Percentiles rank a stretch among this genome's conserved stretches.
Evolutionary conservation across 164 flowering plant species (phyloP).

Genomic region (Santalum album): DNA sequence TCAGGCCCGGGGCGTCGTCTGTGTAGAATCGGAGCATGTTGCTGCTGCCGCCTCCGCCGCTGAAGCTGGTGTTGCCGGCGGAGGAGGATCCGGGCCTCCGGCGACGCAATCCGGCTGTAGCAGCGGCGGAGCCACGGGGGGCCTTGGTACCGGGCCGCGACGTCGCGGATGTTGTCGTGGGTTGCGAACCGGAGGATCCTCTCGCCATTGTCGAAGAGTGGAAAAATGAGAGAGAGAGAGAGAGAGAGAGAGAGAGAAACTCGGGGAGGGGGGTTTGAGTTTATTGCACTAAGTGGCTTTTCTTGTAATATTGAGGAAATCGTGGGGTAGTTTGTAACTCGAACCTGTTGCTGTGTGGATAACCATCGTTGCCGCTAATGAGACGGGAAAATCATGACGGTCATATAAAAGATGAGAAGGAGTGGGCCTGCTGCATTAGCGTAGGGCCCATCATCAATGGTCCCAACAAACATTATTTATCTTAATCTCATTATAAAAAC

Average conservation of each 20-base stretch:
- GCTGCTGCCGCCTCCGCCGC: slow-evolving; percentile 33
- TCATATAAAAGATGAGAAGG: no score
- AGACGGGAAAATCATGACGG: no score
- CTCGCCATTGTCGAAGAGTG: slow-evolving; percentile 35
- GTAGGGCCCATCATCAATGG: no score
- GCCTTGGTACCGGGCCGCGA: slow-evolving; percentile 49
- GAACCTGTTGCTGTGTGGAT: no score
- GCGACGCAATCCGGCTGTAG: slow-evolving; percentile 68
- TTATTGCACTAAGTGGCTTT: not conserved
- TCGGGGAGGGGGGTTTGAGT: not conserved
- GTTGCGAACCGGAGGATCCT: slow-evolving; percentile 69
- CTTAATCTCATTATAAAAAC: no score
- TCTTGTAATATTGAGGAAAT: not conserved
- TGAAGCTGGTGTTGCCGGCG: slow-evolving; percentile 12
- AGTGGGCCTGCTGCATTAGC: no score
- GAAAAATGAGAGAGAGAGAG: not conserved
- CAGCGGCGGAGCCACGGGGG: slow-evolving; percentile 73
- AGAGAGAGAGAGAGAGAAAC: slow-evolving; percentile 2
- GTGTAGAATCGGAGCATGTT: slow-evolving; percentile 91
- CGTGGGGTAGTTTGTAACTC: no score
- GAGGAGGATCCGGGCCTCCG: slow-evolving; percentile 15
- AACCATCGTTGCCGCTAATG: no score
- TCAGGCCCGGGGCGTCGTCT: slow-evolving; percentile 82
- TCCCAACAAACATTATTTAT: no score
- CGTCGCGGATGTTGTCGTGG: slow-evolving; percentile 35